A percentile compares a stretch with the other conserved stretches of the same genome.
phyloP scores from a whole-genome alignment of 495 filamentous ascomycete species.

The Neurospora sp. region DNA sequence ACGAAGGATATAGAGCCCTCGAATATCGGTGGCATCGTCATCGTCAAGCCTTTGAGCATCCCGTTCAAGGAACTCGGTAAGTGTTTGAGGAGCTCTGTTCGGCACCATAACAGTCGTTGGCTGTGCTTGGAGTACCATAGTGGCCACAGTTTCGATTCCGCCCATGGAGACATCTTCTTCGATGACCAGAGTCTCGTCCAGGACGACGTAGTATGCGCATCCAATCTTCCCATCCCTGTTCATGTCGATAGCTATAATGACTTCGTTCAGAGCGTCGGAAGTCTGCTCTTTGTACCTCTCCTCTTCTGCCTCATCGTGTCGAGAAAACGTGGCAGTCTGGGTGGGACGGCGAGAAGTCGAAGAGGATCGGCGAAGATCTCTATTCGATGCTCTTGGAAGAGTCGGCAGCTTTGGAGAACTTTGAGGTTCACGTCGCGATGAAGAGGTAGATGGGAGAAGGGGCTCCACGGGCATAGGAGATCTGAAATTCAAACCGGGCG shows the following conservation, averaged over 20 bases:
- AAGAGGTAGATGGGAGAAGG: neutral
- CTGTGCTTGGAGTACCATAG: constrained; percentile 63
- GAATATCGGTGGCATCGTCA: constrained; percentile 11
- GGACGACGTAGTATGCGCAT: constrained; percentile 75
- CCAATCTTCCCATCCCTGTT: constrained; percentile 63
- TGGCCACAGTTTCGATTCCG: constrained; percentile 60
- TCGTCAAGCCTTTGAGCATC: constrained; percentile 31
- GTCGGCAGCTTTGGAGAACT: neutral
- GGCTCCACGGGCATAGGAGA: neutral
- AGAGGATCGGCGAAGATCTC: neutral
- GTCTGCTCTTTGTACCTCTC: constrained; percentile 19
- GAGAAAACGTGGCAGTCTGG: neutral
- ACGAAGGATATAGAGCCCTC: constrained; percentile 59
- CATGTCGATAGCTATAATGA: constrained; percentile 79
- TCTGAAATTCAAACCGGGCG: neutral
- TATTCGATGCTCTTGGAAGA: neutral
- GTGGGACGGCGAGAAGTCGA: neutral
- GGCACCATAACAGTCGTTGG: constrained; percentile 75
- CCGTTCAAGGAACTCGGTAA: constrained; percentile 37
- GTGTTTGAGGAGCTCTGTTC: constrained; percentile 52
- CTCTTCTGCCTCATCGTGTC: neutral
- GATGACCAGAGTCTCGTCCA: constrained; percentile 65
- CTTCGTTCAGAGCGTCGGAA: constrained; percentile 54
- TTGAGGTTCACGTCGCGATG: neutral
- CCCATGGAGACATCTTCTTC: constrained; percentile 72